Evolutionary conservation across 1,284 basidiomycete species (phyloP), one percentile per base, ranked within the genome.

Genomic region (Austropuccinia psidii): DNA sequence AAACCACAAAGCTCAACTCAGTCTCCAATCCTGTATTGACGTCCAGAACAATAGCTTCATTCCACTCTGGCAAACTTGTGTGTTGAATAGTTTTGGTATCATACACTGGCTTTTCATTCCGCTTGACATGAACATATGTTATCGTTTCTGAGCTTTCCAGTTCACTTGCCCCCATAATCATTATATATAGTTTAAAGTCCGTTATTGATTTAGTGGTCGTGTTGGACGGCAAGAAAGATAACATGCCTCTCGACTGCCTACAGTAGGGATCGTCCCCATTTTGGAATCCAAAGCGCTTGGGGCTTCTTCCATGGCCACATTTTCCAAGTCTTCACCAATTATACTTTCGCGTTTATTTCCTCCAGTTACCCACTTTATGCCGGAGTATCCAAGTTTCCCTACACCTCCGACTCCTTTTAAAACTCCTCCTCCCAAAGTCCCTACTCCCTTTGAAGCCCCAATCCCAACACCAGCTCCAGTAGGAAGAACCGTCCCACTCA

Each of bases 361-460:
- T 52, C 69, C 69, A 7, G 69, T 62, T 11, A 58, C 69, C 11
- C 55, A 45, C 27, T 37, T 27, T 17, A 72, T 61, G 6, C 69
- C 69, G 8, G 57, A 43, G 41, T 50, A 61, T 8, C 69, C 69
- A 27, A 72, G 45, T 27, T 60, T 61, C 11, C 69, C 69, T 35
- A 62, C 69, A 7, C 69, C 69, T 39, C 75, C 78, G 8, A 76
- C 77, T 74, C 78, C 67, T 64, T 79, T 76, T 58, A 83, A 82
- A 31, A 81, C 80, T 24, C 77, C 78, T 1, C 81, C 80, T 29
- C 81, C 81, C 9, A 81, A 82, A 7, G 80, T 79, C 13, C 83
- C 78, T 17, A 93, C 89, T 21, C 91, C 91, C 57, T 90, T 89
- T 70, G 91, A 85, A 57, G 93, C 76, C 49, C 89, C 90, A n/a